Percentiles rank a stretch among this genome's conserved stretches.
These are phyloP conservation scores for Coniophora puteana DNA, from an alignment of 1,284 basidiomycete genomes.

Conservation along the genomic window DNA sequence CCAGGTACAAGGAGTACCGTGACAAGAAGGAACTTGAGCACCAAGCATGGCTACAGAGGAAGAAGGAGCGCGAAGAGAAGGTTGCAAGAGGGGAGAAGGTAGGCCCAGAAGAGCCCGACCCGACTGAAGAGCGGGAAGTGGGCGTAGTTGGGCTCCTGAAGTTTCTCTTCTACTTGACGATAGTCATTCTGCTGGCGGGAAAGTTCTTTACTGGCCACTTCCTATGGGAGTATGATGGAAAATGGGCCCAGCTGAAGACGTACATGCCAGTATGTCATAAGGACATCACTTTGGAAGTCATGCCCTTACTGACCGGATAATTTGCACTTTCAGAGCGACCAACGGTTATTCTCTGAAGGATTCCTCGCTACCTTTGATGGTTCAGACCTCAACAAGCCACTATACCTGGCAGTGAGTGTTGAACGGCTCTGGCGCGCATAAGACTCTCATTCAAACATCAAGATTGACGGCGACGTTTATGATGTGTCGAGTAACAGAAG, in stretches of 20 bases:
- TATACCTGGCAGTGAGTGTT: slow-evolving; percentile 75
- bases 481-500: slow-evolving; percentile 77
- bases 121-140: slow-evolving; percentile 63
- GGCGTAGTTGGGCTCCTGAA: slow-evolving; percentile 63
- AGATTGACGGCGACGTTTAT: slow-evolving; percentile 92
- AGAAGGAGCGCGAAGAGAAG: slow-evolving; percentile 67
- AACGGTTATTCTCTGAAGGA: slow-evolving; percentile 72
- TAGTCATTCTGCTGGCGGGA: slow-evolving; percentile 58
- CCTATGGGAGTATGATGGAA: slow-evolving; percentile 71
- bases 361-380: slow-evolving; percentile 78
- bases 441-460: slow-evolving; percentile 11
- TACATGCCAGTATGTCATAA: slow-evolving; percentile 53
- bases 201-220: slow-evolving; percentile 82
- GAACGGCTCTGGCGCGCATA: slow-evolving; percentile 6
- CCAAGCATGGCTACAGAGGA: slow-evolving; percentile 64
- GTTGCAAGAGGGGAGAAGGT: slow-evolving; percentile 70
- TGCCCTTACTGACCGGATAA: slow-evolving; percentile 16
- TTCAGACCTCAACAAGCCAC: slow-evolving; percentile 57
- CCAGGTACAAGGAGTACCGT: slow-evolving; percentile 70
- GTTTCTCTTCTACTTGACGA: slow-evolving; percentile 54
- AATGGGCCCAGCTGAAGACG: slow-evolving; percentile 52
- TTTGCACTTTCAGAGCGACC: slow-evolving; percentile 34
- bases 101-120: slow-evolving; percentile 68
- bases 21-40: slow-evolving; percentile 58
- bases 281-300: slow-evolving; percentile 5